These are phyloP conservation scores for Lentinula raphanica DNA, from an alignment of 768 basidiomycete genomes.

Conservation along the genomic window DNA sequence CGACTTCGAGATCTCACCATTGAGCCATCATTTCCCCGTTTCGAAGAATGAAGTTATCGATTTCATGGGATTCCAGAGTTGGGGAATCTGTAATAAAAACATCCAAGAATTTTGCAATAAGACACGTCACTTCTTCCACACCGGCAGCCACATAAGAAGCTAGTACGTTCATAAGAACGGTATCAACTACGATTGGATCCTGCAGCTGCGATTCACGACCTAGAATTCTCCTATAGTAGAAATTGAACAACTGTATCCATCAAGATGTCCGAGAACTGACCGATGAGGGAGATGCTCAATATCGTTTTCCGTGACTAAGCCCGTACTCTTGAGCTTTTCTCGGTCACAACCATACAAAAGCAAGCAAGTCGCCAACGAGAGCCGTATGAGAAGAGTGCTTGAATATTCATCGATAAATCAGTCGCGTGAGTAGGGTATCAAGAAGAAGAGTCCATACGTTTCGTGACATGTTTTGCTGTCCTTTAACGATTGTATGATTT, in stretches of 20 bases:
- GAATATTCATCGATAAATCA: not conserved
- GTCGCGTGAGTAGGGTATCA: not conserved
- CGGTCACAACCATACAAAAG: conserved; percentile 66
- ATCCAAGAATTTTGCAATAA: conserved; percentile 59
- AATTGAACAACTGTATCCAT: not conserved
- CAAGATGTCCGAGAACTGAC: conserved; percentile 29
- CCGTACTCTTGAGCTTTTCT: conserved; percentile 34
- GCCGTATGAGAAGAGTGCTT: conserved; percentile 50
- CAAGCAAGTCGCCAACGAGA: conserved; percentile 57
- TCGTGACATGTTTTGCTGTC: conserved; percentile 21
- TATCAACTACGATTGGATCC: conserved; percentile 60
- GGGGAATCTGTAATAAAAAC: conserved; percentile 56
- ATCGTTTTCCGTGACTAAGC: conserved; percentile 45
- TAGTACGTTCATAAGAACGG: conserved; percentile 51
- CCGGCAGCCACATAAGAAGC: conserved; percentile 44
- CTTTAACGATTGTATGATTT: conserved; percentile 33
- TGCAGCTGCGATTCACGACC: conserved; percentile 34
- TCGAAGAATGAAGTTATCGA: conserved; percentile 67
- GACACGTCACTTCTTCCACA: conserved; percentile 43
- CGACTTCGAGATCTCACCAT: conserved; percentile 39
- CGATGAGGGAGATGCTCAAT: conserved; percentile 49
- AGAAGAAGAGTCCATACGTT: conserved; percentile 29
- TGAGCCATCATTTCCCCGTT: conserved; percentile 52
- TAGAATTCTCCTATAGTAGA: conserved; percentile 40
- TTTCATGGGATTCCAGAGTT: conserved; percentile 58